phyloP scores from a whole-genome alignment of 2,329 filamentous ascomycete species.

The Penicillium sp. region DNA sequence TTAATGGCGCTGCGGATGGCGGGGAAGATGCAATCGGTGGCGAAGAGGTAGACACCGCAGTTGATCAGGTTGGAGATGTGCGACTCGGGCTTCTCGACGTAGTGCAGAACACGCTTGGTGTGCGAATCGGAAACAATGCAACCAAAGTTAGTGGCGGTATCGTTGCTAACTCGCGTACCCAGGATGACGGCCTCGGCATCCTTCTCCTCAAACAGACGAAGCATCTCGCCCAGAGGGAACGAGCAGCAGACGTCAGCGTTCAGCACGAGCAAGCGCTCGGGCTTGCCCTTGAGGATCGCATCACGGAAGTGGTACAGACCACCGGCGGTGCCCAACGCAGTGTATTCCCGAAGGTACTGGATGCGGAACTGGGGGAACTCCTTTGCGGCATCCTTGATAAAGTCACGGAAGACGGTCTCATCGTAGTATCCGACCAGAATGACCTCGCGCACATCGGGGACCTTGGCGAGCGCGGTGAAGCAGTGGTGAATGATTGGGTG shows the following conservation, averaged over 20 bases:
- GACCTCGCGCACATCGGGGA: slow-evolving; percentile 90
- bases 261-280: slow-evolving; percentile 93
- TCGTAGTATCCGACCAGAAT: slow-evolving; percentile 99
- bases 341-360: slow-evolving; percentile 96
- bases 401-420: slow-evolving; percentile 93
- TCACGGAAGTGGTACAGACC: slow-evolving; percentile 99
- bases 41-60: slow-evolving; percentile 97
- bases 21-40: slow-evolving; percentile 93
- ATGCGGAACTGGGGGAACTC: slow-evolving; percentile 87
- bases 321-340: slow-evolving; percentile 90
- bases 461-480: slow-evolving; percentile 84
- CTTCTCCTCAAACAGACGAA: slow-evolving; percentile 88
- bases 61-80: slow-evolving; percentile 99
- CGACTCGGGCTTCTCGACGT: slow-evolving; percentile 97
- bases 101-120: slow-evolving; percentile 93
- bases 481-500: slow-evolving; percentile 99
- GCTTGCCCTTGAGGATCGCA: slow-evolving; percentile 92
- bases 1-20: slow-evolving; percentile 94
- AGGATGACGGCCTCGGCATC: slow-evolving; percentile 96
- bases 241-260: slow-evolving; percentile 99
- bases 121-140: slow-evolving; percentile 95
- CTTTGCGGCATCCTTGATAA: slow-evolving; percentile 85
- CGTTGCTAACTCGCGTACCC: slow-evolving; percentile 85
- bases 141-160: slow-evolving; percentile 92
- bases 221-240: slow-evolving; percentile 94